These are phyloP conservation scores for Lablab purpureus DNA, from an alignment of 306 rosid species.

Conservation along the genomic window DNA sequence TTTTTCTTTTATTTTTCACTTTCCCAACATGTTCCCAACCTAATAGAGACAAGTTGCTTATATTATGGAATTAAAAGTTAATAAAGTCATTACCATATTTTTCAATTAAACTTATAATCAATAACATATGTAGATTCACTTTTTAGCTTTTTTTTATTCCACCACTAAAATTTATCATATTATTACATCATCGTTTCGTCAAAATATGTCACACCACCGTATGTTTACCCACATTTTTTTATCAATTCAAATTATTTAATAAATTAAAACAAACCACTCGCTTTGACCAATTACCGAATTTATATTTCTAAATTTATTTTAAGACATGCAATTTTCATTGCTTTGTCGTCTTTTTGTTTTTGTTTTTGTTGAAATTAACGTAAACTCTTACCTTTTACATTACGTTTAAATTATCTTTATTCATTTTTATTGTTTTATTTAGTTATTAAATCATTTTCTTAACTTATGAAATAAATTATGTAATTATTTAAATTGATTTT, in stretches of 20 bases:
- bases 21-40: constrained; percentile 6
- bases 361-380: not conserved
- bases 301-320: not conserved
- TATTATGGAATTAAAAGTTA: not conserved
- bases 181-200: not conserved
- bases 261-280: not conserved
- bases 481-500: not conserved
- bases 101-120: not conserved
- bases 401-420: not conserved
- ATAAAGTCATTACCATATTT: not conserved
- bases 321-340: not conserved
- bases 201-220: not conserved
- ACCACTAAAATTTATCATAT: not conserved
- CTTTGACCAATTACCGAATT: no score
- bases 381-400: not conserved
- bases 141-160: not conserved
- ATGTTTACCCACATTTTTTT: not conserved
- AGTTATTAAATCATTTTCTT: not conserved
- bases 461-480: not conserved
- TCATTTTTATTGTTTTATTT: not conserved
- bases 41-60: constrained; percentile 1
- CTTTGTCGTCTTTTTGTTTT: not conserved
- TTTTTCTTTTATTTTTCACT: no score
- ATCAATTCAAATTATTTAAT: not conserved
- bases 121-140: not conserved